Evolutionary conservation across 2,329 filamentous ascomycete species (phyloP).

Genomic region (Fusarium tricinctum): DNA sequence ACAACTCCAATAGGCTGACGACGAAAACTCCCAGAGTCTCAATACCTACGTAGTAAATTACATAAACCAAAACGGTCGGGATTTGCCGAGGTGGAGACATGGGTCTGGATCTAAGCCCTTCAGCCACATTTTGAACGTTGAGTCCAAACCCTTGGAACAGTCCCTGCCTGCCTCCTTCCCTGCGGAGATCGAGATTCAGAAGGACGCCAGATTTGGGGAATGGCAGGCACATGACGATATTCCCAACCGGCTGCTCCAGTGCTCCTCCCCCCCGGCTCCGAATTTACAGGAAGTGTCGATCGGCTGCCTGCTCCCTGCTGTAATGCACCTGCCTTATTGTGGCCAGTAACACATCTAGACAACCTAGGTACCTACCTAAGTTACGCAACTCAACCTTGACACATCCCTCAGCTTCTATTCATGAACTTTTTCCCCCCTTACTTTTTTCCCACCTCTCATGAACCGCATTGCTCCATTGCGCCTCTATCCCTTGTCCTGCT

Average conservation of each 20-base stretch:
- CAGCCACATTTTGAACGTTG: constrained; percentile 35
- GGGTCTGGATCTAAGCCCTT: constrained; percentile 41
- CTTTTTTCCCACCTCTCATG: constrained; percentile 1
- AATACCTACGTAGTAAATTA: not conserved
- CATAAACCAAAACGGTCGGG: constrained; percentile 37
- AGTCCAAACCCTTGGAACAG: constrained; percentile 39
- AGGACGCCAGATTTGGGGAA: constrained; percentile 19
- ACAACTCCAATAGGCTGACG: not conserved
- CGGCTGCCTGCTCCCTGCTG: too few species aligned
- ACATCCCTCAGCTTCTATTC: constrained; percentile 1
- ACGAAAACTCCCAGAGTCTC: too few species aligned
- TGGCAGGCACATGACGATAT: constrained; percentile 27
- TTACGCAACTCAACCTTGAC: constrained; percentile 9
- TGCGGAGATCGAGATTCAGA: constrained; percentile 40
- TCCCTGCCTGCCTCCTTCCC: constrained; percentile 15
- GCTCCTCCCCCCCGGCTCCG: not conserved
- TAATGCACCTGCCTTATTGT: too few species aligned
- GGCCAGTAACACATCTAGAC: not conserved
- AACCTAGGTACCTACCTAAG: not conserved
- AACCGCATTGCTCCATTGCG: not conserved
- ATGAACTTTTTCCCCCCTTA: constrained; percentile 12
- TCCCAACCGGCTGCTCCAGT: not conserved
- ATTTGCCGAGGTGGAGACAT: constrained; percentile 38
- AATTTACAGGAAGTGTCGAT: not conserved
- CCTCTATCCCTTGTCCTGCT: constrained; percentile 8